A percentile compares a stretch with the other conserved stretches of the same genome.
phyloP scores from a whole-genome alignment of 768 basidiomycete species.

The Amanita inopinata region DNA sequence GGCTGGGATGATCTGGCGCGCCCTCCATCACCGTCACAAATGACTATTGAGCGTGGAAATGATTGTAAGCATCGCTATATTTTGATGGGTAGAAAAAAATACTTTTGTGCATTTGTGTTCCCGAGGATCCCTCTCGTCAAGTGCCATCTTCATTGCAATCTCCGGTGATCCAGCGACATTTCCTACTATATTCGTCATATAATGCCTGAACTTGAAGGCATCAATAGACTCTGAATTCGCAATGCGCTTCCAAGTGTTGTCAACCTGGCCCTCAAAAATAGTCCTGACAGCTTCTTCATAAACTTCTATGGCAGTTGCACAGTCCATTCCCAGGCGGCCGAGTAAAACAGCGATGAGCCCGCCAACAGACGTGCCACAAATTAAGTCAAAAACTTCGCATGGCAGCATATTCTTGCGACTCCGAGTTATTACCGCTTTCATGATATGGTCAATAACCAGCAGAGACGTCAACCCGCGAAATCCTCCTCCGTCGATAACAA shows the following conservation, averaged over 20 bases:
- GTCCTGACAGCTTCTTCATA: conserved; percentile 14
- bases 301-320: conserved; percentile 16
- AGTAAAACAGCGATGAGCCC: conserved; percentile 20
- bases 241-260: conserved; percentile 13
- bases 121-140: conserved; percentile 5
- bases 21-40: conserved; percentile 17
- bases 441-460: conserved; percentile 17
- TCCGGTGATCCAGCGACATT: conserved; percentile 2
- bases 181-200: neutral
- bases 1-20: conserved; percentile 15
- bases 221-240: conserved; percentile 9
- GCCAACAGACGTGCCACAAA: conserved; percentile 20
- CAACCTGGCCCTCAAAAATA: conserved; percentile 13
- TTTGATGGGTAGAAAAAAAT: neutral
- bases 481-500: conserved; percentile 20
- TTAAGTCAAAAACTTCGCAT: conserved; percentile 20
- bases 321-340: conserved; percentile 20
- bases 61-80: neutral
- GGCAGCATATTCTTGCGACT: conserved; percentile 15
- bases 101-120: conserved; percentile 11
- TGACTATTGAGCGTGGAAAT: conserved; percentile 8
- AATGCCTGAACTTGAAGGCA: neutral
- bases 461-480: conserved; percentile 19
- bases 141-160: conserved; percentile 6
- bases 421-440: conserved; percentile 13